Base-by-base conservation (phyloP, 345 rosid species). In the Arabis hirsuta region DNA sequence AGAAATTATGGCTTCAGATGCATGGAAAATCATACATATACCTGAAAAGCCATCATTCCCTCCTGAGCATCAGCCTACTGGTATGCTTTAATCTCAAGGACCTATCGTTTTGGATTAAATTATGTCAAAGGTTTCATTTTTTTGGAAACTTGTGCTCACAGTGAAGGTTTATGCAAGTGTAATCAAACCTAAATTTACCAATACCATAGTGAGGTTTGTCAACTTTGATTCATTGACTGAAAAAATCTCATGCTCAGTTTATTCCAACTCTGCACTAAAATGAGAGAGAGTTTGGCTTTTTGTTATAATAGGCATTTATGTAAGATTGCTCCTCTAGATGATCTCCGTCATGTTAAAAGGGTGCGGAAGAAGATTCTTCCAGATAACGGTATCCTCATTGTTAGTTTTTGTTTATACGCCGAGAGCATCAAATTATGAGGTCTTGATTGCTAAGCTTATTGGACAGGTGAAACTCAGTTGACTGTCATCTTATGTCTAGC, bases 261-360 rank as follows among this genome's bases (percentile, higher is more conserved):
- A 13, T 62, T 44, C 34, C 56, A 45, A 12, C 45, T 36, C 3
- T 36, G 7, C 3, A 14, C 64, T 19, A 26, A 16, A 5, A 4
- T 39, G 65, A 65, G 59, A 54, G 59, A 54, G 55, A 46, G 22
- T 3, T 68, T 79, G 44, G 56, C 61, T 39, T 76, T 43, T 76
- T 43, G 4, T 0, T 58, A 5, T 67, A 19, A 32, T 55, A 90
- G 97, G 85, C 84, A 84, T 51, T 78, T 90, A 55, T 81, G 87
- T 70, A 87, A 85, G 84, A 46, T 84, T 57, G 80, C 86, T 9
- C 96, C 93, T 19, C 54, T 90, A 29, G 90, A 88, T 77, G 75
- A 87, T 78, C 82, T 85, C 47, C 87, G 86, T 26, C 98, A 92
- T 65, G 85, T 88, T 45, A 92, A 90, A 84, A 84, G 93, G 67